Percentiles rank a stretch among this genome's conserved stretches.
These are phyloP conservation scores for Dispira parvispora DNA, from an alignment of 192 early-diverging fungal genomes.

Conservation along the genomic window DNA sequence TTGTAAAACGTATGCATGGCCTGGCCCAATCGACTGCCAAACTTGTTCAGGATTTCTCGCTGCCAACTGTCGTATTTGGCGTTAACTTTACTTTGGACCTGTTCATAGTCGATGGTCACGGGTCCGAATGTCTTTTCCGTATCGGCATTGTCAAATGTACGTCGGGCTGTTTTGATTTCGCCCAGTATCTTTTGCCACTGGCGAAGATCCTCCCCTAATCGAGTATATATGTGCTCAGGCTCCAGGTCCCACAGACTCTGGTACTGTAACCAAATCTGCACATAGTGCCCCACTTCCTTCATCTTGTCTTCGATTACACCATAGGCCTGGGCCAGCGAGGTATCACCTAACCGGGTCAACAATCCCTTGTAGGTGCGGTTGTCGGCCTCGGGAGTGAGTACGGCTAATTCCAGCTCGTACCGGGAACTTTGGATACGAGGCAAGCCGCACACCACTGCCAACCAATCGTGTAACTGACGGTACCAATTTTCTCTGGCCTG, in stretches of 20 bases:
- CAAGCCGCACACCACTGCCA: conserved; percentile 73
- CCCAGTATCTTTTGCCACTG: conserved; percentile 88
- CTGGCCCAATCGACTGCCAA: conserved; percentile 59
- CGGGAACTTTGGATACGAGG: conserved; percentile 74
- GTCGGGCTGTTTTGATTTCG: conserved; percentile 85
- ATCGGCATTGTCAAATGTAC: conserved; percentile 94
- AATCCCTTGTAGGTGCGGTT: conserved; percentile 42
- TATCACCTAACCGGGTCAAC: conserved; percentile 51
- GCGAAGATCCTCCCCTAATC: conserved; percentile 72
- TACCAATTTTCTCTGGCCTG: conserved; percentile 81
- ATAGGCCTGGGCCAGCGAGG: conserved; percentile 63
- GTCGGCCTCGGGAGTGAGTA: conserved; percentile 35
- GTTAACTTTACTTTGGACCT: conserved; percentile 97
- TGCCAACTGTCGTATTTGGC: conserved; percentile 98
- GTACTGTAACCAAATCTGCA: conserved; percentile 91
- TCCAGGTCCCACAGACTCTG: conserved; percentile 98
- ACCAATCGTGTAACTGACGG: conserved; percentile 81
- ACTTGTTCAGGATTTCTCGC: conserved; percentile 81
- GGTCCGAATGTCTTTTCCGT: conserved; percentile 75
- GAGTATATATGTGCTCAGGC: conserved; percentile 57
- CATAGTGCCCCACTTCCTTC: conserved; percentile 62
- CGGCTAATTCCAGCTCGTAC: conserved; percentile 66
- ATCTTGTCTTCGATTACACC: conserved; percentile 63
- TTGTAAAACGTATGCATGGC: conserved; percentile 71
- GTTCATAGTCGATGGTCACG: conserved; percentile 82